Evolutionary conservation across 2,329 filamentous ascomycete species (phyloP).

Genomic region (Venturia effusa): DNA sequence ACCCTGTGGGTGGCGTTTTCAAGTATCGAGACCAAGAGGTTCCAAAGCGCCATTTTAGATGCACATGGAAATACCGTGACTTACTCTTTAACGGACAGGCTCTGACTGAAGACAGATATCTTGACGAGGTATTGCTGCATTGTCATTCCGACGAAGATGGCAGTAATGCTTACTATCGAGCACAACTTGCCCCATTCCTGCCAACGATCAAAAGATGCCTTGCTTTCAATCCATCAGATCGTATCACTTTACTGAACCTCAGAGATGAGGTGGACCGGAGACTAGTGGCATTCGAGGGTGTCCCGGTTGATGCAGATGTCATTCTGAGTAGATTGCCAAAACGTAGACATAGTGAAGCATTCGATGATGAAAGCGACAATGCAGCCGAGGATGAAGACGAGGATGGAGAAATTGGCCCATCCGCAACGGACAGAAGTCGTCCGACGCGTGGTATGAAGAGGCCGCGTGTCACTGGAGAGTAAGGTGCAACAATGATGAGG

Average conservation of each 20-base stretch:
- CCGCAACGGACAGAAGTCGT: too few relatives aligned
- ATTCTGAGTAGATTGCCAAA: not conserved
- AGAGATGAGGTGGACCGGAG: not conserved
- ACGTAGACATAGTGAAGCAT: not conserved
- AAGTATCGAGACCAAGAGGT: not conserved
- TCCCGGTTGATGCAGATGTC: not conserved
- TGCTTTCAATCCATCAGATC: not conserved
- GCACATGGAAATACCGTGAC: not conserved
- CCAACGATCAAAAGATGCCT: not conserved
- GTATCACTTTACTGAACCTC: not conserved
- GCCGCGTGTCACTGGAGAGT: too few relatives aligned
- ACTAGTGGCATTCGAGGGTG: not conserved
- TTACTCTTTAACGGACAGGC: not conserved
- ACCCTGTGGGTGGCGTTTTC: not conserved
- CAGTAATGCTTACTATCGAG: not conserved
- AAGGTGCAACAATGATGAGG: too few relatives aligned
- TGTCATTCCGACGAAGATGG: not conserved
- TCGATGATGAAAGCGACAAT: not conserved
- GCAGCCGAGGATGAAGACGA: not conserved
- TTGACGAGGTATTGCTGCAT: not conserved
- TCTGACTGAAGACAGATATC: not conserved
- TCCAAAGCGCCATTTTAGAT: not conserved
- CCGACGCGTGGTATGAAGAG: too few relatives aligned
- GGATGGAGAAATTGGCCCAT: not conserved
- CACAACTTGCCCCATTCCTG: not conserved